These are phyloP conservation scores for Candida albicans DNA, from an alignment of 1,139 yeast species.

Conservation along the genomic window DNA sequence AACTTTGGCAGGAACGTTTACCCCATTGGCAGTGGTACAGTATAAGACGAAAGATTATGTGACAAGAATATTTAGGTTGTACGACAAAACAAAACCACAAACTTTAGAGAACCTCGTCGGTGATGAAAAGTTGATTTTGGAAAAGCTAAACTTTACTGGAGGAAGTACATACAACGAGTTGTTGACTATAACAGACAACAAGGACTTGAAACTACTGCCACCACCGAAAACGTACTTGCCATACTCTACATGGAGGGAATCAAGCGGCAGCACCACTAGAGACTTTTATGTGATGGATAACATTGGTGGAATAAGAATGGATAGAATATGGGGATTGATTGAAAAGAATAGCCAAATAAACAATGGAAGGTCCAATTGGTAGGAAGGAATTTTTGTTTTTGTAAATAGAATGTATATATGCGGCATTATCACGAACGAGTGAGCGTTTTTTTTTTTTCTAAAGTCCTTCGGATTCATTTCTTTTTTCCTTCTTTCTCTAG, in stretches of 20 bases:
- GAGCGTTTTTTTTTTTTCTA: no score
- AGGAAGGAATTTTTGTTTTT: not conserved
- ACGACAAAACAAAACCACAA: conserved; percentile 63
- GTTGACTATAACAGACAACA: conserved; percentile 47
- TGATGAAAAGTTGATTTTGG: conserved; percentile 68
- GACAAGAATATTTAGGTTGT: conserved; percentile 67
- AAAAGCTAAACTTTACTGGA: conserved; percentile 68
- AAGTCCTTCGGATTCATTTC: not conserved
- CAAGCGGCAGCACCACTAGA: conserved; percentile 37
- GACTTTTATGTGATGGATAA: conserved; percentile 66
- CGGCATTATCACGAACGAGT: not conserved
- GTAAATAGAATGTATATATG: not conserved
- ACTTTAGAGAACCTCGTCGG: conserved; percentile 58
- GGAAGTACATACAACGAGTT: conserved; percentile 63
- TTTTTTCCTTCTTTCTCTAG: not conserved
- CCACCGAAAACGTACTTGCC: conserved; percentile 40
- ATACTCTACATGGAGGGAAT: conserved; percentile 58
- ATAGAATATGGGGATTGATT: conserved; percentile 76
- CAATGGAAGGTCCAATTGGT: conserved; percentile 54
- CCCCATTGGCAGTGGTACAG: conserved; percentile 54
- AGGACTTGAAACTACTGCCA: conserved; percentile 39
- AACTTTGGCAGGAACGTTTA: conserved; percentile 36
- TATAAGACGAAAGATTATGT: conserved; percentile 68
- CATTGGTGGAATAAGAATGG: conserved; percentile 81
- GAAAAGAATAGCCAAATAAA: conserved; percentile 66